Evolutionary conservation across 2,329 filamentous ascomycete genomes (phyloP).

Genomic region (Fusarium oxysporum): DNA sequence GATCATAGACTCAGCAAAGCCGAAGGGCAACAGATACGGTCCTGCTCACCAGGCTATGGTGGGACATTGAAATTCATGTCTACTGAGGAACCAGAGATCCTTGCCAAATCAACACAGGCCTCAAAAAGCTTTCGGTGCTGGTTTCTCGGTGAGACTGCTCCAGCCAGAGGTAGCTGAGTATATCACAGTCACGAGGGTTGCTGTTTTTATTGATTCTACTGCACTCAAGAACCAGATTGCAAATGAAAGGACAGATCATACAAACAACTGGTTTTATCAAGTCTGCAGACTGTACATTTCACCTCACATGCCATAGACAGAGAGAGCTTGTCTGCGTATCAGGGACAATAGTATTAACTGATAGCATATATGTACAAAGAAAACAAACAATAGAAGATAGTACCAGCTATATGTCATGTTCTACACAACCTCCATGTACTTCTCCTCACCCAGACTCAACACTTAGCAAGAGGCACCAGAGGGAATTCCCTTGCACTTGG

Average conservation of each 20-base stretch:
- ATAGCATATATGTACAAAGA: not conserved
- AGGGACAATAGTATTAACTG: not conserved
- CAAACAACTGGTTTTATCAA: not conserved
- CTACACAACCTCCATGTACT: not conserved
- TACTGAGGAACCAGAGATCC: no score
- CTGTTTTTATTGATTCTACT: no score
- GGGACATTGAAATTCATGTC: no score
- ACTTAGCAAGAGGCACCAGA: constrained; percentile 40
- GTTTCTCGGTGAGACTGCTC: no score
- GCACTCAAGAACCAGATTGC: not conserved
- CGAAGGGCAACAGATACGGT: no score
- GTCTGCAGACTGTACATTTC: not conserved
- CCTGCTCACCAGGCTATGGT: no score
- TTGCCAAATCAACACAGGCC: no score
- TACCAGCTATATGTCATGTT: not conserved
- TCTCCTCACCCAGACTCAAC: rapidly evolving
- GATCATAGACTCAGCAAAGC: no score
- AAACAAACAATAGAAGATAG: not conserved
- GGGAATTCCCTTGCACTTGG: constrained; percentile 45
- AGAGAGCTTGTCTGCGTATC: rapidly evolving
- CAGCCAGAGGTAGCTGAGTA: no score
- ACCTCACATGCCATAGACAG: no score
- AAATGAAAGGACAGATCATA: not conserved
- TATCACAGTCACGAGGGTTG: no score
- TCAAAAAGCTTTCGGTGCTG: no score